These are phyloP conservation scores for Leishmania mexicana DNA, from an alignment of 208 protist genomes.

Conservation along the genomic window DNA sequence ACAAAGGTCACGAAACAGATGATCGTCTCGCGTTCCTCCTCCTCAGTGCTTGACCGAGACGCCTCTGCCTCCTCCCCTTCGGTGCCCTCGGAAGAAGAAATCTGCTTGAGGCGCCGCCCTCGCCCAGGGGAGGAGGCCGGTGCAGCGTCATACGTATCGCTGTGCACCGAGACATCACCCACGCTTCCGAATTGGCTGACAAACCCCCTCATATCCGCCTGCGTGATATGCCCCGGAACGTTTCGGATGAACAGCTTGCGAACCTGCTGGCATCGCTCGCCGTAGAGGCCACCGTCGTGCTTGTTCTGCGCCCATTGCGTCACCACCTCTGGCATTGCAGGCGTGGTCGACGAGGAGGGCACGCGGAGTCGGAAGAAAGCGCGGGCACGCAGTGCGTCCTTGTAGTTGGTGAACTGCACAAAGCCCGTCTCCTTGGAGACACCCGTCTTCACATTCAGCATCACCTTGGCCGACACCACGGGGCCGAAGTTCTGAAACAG, in stretches of 20 bases:
- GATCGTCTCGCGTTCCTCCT: constrained; percentile 23
- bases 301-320: constrained; percentile 76
- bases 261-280: constrained; percentile 49
- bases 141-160: constrained; percentile 47
- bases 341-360: constrained; percentile 2
- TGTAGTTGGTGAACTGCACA: constrained; percentile 35
- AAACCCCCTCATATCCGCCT: constrained; percentile 33
- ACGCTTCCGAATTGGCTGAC: constrained; percentile 54
- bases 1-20: constrained; percentile 77
- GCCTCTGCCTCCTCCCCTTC: not conserved
- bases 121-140: not conserved
- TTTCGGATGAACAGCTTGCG: constrained; percentile 87
- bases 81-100: not conserved
- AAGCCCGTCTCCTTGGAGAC: constrained; percentile 50
- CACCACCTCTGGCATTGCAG: constrained; percentile 36
- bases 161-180: constrained; percentile 50
- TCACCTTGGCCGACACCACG: constrained; percentile 47
- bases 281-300: constrained; percentile 65
- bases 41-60: not conserved
- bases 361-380: constrained; percentile 18
- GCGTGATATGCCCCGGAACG: constrained; percentile 54
- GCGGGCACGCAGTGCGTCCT: constrained; percentile 18
- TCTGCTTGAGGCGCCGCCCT: not conserved
- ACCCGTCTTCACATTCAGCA: constrained; percentile 57
- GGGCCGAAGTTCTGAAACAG: constrained; percentile 43